These are phyloP conservation scores for Carex arenaria DNA, from an alignment of 202 grass and related monocot species.

Conservation along the genomic window DNA sequence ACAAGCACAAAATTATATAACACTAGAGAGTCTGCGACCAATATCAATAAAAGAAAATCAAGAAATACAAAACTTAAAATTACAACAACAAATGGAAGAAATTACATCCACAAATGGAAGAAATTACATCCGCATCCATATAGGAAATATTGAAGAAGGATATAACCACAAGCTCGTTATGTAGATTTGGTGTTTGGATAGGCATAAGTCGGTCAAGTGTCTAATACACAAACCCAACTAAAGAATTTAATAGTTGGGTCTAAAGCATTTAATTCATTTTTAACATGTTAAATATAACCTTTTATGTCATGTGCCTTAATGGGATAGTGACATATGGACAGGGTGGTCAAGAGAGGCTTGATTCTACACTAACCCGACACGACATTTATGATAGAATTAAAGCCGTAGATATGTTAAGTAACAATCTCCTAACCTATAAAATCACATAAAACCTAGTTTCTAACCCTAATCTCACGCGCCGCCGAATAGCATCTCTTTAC, in stretches of 20 bases:
- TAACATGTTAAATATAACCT: background rate
- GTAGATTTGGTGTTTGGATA: background rate
- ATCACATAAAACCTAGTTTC: background rate
- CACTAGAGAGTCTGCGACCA: background rate
- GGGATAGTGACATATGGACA: background rate
- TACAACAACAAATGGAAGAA: background rate
- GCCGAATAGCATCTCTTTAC: background rate
- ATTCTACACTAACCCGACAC: background rate
- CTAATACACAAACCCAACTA: background rate
- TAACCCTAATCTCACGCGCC: background rate
- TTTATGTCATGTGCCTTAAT: background rate
- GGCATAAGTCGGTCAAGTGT: background rate
- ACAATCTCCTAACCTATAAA: background rate
- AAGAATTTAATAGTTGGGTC: background rate
- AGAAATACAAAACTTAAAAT: background rate
- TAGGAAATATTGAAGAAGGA: background rate
- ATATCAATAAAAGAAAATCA: background rate
- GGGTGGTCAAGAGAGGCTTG: background rate
- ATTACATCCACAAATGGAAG: background rate
- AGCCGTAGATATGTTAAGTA: background rate
- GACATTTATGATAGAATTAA: background rate
- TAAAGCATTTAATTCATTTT: background rate
- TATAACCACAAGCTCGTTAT: background rate
- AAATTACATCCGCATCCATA: background rate
- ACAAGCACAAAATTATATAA: conserved; percentile 11